phyloP scores from a whole-genome alignment of 176 grass and related monocot species.

The Urochloa ruziziensis region DNA sequence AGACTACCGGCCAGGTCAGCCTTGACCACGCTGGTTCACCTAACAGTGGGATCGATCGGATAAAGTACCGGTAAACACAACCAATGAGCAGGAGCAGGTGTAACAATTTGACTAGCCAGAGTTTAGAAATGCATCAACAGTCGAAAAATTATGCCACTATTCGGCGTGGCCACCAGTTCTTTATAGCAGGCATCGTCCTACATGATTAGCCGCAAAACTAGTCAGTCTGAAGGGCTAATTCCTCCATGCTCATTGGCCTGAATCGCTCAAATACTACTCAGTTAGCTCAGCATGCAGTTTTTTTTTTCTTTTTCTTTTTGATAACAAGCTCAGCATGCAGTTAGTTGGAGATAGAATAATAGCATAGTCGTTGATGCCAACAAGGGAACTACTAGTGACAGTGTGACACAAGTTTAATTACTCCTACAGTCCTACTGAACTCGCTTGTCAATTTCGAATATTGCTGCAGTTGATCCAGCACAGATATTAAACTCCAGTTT shows the following conservation, averaged over 20 bases:
- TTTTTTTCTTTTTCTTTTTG: too few species aligned
- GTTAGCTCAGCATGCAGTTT: background rate
- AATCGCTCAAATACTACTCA: background rate
- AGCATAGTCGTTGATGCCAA: background rate
- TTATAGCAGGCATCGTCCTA: background rate
- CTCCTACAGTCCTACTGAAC: background rate
- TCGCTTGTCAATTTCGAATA: background rate
- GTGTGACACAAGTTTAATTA: background rate
- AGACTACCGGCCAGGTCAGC: background rate
- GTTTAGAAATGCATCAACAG: background rate
- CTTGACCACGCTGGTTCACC: background rate
- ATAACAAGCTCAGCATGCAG: background rate
- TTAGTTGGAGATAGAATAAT: background rate
- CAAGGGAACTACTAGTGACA: slow-evolving; percentile 1
- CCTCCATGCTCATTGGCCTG: background rate
- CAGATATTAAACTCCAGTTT: background rate
- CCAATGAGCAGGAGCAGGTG: background rate
- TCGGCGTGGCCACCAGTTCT: background rate
- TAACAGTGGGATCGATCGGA: background rate
- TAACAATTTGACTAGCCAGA: background rate
- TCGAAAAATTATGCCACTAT: background rate
- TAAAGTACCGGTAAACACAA: background rate
- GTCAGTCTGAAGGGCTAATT: background rate
- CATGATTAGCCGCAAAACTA: background rate
- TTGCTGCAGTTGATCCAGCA: background rate